Conservation (phyloP, 495 filamentous ascomycete species). For the Xylaria scruposa region DNA sequence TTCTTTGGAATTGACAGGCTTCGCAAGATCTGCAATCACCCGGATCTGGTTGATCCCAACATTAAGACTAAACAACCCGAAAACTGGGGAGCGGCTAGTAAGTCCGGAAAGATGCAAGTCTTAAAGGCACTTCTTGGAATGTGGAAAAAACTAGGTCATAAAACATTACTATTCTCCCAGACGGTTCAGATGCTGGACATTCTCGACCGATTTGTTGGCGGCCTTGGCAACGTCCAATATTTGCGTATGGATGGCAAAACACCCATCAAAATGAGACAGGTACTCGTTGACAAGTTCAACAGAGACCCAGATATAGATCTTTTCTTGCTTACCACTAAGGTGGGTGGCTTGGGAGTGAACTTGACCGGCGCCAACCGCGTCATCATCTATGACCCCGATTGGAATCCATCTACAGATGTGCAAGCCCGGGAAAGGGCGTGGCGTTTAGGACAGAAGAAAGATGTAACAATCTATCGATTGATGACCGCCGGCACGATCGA, state of each 20-base stretch:
- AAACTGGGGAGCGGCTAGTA: slow-evolving; percentile 72
- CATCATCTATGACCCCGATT: slow-evolving; percentile 97
- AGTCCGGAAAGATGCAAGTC: slow-evolving; percentile 96
- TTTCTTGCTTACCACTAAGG: slow-evolving; percentile 92
- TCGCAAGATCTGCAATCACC: slow-evolving; percentile 97
- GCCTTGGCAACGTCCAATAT: slow-evolving; percentile 73
- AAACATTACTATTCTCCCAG: slow-evolving; percentile 89
- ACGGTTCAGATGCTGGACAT: slow-evolving; percentile 93
- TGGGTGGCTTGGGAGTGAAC: slow-evolving; percentile 92
- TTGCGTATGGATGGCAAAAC: slow-evolving; percentile 94
- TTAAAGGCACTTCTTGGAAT: slow-evolving; percentile 80
- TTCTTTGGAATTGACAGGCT: slow-evolving; percentile 89
- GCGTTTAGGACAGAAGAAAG: slow-evolving; percentile 91
- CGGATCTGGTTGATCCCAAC: slow-evolving; percentile 76
- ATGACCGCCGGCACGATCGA: slow-evolving; percentile 98
- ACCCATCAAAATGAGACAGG: slow-evolving; percentile 79
- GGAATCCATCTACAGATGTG: slow-evolving; percentile 93
- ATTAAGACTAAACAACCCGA: slow-evolving; percentile 65
- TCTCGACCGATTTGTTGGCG: slow-evolving; percentile 76
- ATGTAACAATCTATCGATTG: slow-evolving; percentile 91
- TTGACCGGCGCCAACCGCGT: slow-evolving; percentile 93
- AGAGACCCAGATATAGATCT: slow-evolving; percentile 77
- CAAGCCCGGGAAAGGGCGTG: slow-evolving; percentile 97
- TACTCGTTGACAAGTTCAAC: slow-evolving; percentile 91
- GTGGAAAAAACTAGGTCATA: slow-evolving; percentile 88